Base-by-base conservation (phyloP, 78 protist species). In the Dictyostelium purpureum region DNA sequence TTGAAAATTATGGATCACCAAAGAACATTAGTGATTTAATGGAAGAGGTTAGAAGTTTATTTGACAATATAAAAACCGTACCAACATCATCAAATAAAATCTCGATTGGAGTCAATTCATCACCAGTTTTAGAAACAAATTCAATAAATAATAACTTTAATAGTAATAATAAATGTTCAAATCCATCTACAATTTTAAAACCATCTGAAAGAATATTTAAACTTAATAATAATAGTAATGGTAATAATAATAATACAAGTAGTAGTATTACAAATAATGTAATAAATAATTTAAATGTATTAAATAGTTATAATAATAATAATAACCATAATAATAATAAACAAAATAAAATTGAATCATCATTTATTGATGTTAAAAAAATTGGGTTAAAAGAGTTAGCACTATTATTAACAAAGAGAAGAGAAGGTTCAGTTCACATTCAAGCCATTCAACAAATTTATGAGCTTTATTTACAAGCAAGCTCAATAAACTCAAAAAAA, bases 1-100 rank as follows among this genome's bases (percentile, higher is more conserved):
- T 85, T 57, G 91, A 85, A 61, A 73, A 70, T 31, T 85, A 59
- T 73, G 91, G 91, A 31, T 45, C 91, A 42, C 10, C 91, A 7
- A 70, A 73, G 33, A 28, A 45, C 61, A n/a, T 85, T 31, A 40
- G 59, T 43, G 76, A 73, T 9, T 70, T 85, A 24, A 71, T 85
- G 69, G 91, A 85, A 38, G 82, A 85, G 21, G 91, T 73, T 31
- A 85, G 81, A 61, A 37, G 52, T 45, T 38, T 70, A 33, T 40
- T 85, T 14, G 91, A 85, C 24, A 54, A 40, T 26, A 56, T 35
- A 40, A 38, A 52, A 37, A 9, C 75, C 4, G n/a, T 71, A 18
- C 42, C 74, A 45, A 21, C 75, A 26, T 0, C 89, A 81, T 33
- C 26, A 24, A 43, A 12, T 31, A 52, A 33, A 38, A 4, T 35